phyloP scores from a whole-genome alignment of 768 basidiomycete species.

The Lactarius akahatsu region DNA sequence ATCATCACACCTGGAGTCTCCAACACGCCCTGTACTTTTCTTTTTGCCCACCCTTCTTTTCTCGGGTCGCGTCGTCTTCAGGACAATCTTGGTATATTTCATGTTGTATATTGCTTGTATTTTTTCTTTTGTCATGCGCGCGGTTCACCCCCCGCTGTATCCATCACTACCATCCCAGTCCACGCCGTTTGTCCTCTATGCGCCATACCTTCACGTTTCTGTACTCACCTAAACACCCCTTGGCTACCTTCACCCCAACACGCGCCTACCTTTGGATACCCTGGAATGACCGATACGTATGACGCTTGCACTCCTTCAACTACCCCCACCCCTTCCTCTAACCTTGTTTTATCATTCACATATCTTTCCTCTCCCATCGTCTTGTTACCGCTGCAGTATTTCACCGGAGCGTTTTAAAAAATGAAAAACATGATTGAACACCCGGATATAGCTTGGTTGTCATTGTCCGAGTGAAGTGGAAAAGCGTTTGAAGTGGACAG shows the following conservation, averaged over 20 bases:
- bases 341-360: constrained; percentile 27
- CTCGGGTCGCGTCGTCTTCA: constrained; percentile 20
- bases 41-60: constrained; percentile 14
- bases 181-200: constrained; percentile 19
- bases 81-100: constrained; percentile 23
- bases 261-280: constrained; percentile 27
- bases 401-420: constrained; percentile 12
- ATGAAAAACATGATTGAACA: constrained; percentile 23
- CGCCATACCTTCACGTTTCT: constrained; percentile 23
- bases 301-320: constrained; percentile 23
- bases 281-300: constrained; percentile 29
- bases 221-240: constrained; percentile 22
- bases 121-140: constrained; percentile 25
- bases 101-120: constrained; percentile 28
- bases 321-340: constrained; percentile 10
- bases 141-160: constrained; percentile 28
- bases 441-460: constrained; percentile 1
- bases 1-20: constrained; percentile 20
- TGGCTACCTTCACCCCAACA: constrained; percentile 14
- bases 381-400: constrained; percentile 14
- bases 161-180: constrained; percentile 13
- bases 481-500: not conserved
- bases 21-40: constrained; percentile 23
- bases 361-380: not conserved
- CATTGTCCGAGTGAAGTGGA: not conserved